These are phyloP conservation scores for Bruguiera gymnorhiza DNA, from an alignment of 345 rosid genomes.

Conservation along the genomic window DNA sequence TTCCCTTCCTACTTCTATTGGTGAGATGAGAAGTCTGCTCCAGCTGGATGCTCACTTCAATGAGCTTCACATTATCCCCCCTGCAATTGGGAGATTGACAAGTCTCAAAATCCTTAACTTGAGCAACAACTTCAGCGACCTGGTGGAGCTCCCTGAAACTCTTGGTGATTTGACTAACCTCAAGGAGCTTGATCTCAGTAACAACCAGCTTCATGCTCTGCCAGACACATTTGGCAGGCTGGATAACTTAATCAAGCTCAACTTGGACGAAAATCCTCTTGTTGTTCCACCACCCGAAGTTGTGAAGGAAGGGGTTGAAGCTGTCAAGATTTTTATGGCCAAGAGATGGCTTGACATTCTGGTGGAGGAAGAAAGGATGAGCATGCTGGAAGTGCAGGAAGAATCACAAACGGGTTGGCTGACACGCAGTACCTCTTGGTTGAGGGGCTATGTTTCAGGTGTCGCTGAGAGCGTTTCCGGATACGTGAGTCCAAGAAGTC, in stretches of 20 bases:
- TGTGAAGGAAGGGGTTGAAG: constrained; percentile 67
- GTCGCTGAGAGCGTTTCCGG: constrained; percentile 50
- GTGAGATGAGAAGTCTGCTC: constrained; percentile 62
- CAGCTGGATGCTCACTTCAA: constrained; percentile 84
- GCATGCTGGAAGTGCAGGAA: constrained; percentile 52
- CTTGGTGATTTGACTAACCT: constrained; percentile 73
- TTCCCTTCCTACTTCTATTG: constrained; percentile 63
- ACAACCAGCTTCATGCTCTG: constrained; percentile 77
- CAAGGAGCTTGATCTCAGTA: constrained; percentile 81
- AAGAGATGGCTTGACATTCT: constrained; percentile 68
- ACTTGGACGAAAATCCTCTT: constrained; percentile 71
- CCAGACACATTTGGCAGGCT: constrained; percentile 84
- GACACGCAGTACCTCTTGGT: constrained; percentile 72
- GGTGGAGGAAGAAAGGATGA: constrained; percentile 64
- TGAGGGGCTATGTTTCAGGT: constrained; percentile 47
- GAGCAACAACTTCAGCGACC: constrained; percentile 74
- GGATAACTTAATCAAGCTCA: constrained; percentile 63
- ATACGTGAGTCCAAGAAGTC: constrained; percentile 46
- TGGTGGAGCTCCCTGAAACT: constrained; percentile 71
- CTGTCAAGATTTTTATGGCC: constrained; percentile 68
- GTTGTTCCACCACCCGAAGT: constrained; percentile 59
- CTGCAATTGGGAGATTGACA: constrained; percentile 54
- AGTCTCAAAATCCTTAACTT: constrained; percentile 70
- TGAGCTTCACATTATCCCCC: constrained; percentile 66
- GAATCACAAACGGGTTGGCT: constrained; percentile 62